phyloP scores from a whole-genome alignment of 2,329 filamentous ascomycete genomes.

The Gliomastix tumulicola region DNA sequence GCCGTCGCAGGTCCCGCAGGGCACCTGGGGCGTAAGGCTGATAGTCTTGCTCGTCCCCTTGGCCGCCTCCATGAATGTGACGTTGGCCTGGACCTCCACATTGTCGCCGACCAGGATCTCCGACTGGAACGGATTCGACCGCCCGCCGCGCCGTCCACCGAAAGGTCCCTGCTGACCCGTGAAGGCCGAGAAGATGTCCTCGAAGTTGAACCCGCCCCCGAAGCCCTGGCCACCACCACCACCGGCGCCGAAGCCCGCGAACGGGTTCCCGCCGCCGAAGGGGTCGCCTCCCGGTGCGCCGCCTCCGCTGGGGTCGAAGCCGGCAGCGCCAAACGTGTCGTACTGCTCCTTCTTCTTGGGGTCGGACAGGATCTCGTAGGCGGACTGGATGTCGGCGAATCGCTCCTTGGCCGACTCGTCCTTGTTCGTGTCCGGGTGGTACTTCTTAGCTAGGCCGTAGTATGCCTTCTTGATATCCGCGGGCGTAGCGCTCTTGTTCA shows the following conservation, averaged over 20 bases:
- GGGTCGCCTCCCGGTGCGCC: slow-evolving; percentile 55
- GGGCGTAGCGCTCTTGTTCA: slow-evolving; percentile 72
- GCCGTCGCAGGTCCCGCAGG: slow-evolving; percentile 78
- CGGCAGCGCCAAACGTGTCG: slow-evolving; percentile 83
- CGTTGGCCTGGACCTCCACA: slow-evolving; percentile 88
- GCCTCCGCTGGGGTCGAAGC: slow-evolving; percentile 71
- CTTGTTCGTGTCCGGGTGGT: slow-evolving; percentile 96
- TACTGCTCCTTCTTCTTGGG: slow-evolving; percentile 88
- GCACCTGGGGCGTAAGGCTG: slow-evolving; percentile 70
- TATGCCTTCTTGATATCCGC: slow-evolving; percentile 97
- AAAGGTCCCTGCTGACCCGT: slow-evolving; percentile 48
- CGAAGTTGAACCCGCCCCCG: slow-evolving; percentile 83
- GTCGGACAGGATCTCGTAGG: slow-evolving; percentile 91
- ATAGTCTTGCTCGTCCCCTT: slow-evolving; percentile 89
- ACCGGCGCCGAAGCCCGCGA: slow-evolving; percentile 47
- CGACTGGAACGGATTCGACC: slow-evolving; percentile 60
- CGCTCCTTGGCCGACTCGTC: slow-evolving; percentile 89
- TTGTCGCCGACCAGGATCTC: slow-evolving; percentile 89
- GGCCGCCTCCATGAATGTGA: slow-evolving; percentile 93
- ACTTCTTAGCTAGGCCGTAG: slow-evolving; percentile 96
- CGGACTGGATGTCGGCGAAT: slow-evolving; percentile 85
- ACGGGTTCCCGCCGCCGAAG: slow-evolving; percentile 58
- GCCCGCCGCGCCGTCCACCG: slow-evolving; percentile 43
- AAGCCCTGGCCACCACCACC: slow-evolving; percentile 55
- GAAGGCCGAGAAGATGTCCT: slow-evolving; percentile 90